Conservation (phyloP, 345 rosid genomes). For the Moringa oleifera region DNA sequence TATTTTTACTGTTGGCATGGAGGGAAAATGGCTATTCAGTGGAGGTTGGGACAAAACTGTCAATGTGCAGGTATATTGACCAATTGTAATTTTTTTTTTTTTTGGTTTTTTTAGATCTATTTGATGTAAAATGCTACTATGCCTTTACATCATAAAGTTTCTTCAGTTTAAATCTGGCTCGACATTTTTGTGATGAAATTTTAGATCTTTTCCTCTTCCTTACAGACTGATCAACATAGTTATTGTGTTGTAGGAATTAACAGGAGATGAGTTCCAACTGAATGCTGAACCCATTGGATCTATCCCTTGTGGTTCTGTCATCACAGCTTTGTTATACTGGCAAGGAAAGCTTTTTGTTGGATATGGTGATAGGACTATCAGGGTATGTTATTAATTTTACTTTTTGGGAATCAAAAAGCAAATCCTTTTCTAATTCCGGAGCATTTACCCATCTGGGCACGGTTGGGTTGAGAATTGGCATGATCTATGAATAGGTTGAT, state of each 20-base stretch:
- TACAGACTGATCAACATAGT: neutral
- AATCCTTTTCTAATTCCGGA: no score
- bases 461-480: no score
- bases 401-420: no score
- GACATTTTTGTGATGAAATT: no score
- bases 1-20: slow-evolving; percentile 47
- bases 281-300: slow-evolving; percentile 57
- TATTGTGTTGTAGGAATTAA: slow-evolving; percentile 50
- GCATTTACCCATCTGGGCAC: no score
- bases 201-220: neutral
- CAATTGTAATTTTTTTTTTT: no score
- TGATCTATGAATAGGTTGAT: neutral
- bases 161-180: no score
- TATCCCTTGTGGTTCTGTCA: slow-evolving; percentile 55
- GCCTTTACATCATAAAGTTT: no score
- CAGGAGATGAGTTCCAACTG: slow-evolving; percentile 56
- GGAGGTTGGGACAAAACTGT: slow-evolving; percentile 91
- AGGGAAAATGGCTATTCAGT: slow-evolving; percentile 59
- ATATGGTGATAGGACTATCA: slow-evolving; percentile 53
- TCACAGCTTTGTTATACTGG: slow-evolving; percentile 58
- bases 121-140: neutral
- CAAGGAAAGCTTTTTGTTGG: slow-evolving; percentile 88
- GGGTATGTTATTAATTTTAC: slow-evolving; percentile 37
- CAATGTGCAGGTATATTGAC: slow-evolving; percentile 46
- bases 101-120: neutral